Conservation (phyloP, 164 flowering plant genomes). For the Nymphaea thermarum region DNA sequence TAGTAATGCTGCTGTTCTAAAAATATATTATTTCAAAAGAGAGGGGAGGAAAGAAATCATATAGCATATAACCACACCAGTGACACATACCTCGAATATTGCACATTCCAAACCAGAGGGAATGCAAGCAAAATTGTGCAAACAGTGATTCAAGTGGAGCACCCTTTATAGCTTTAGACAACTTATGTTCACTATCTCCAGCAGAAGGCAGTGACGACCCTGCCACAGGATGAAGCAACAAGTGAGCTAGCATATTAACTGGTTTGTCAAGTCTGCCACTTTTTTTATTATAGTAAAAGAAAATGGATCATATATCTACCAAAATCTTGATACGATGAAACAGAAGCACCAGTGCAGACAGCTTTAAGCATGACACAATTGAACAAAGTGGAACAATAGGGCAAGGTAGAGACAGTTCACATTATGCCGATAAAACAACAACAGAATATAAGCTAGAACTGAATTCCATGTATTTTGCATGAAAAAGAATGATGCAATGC, state of each 20-base stretch:
- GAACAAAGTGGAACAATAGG: neutral
- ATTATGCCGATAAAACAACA: too few relatives aligned
- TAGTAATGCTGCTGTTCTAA: too few relatives aligned
- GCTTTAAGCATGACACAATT: neutral
- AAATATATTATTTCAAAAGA: neutral
- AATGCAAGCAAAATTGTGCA: conserved; percentile 78
- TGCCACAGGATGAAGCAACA: conserved; percentile 6
- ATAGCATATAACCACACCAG: neutral
- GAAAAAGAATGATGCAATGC: too few relatives aligned
- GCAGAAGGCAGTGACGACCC: conserved; percentile 26
- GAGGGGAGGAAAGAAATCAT: neutral
- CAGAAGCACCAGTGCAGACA: neutral
- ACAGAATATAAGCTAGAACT: too few relatives aligned
- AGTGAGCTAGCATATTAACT: too few relatives aligned
- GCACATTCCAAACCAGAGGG: conserved; percentile 92
- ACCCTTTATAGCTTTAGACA: conserved; percentile 74
- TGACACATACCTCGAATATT: conserved; percentile 71
- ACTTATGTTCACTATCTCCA: conserved; percentile 40
- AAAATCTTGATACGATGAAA: neutral
- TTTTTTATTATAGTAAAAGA: neutral
- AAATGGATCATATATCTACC: neutral
- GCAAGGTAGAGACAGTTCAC: neutral
- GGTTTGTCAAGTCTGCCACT: neutral
- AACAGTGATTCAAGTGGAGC: conserved; percentile 87
- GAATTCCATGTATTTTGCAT: too few relatives aligned